These are phyloP conservation scores for Panellus pusillus DNA, from an alignment of 768 basidiomycete species.

Conservation along the genomic window DNA sequence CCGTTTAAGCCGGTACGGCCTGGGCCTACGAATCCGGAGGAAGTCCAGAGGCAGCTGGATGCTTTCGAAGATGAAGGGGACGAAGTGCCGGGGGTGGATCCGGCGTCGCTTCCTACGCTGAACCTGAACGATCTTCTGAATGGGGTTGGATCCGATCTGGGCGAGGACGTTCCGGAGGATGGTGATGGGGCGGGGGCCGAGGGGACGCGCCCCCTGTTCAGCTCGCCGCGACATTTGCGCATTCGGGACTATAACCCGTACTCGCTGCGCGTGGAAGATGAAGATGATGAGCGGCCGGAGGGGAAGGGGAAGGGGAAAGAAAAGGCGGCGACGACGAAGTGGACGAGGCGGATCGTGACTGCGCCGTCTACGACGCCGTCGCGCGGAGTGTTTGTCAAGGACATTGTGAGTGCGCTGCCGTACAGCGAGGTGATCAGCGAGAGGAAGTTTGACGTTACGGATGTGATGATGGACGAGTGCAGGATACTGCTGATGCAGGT, in stretches of 20 bases:
- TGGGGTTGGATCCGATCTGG: conserved; percentile 15
- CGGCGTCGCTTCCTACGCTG: conserved; percentile 12
- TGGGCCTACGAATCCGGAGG: conserved; percentile 2
- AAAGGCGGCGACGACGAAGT: conserved; percentile 24
- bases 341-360: conserved; percentile 38
- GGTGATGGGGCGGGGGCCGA: conserved; percentile 5
- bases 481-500: conserved; percentile 51
- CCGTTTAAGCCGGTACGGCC: conserved; percentile 16
- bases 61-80: not conserved
- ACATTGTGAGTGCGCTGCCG: conserved; percentile 49
- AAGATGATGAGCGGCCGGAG: conserved; percentile 5
- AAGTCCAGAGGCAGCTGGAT: conserved; percentile 1
- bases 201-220: not conserved
- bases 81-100: conserved; percentile 1
- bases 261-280: conserved; percentile 20
- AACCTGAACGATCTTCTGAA: conserved; percentile 16
- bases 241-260: conserved; percentile 42
- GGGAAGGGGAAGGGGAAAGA: conserved; percentile 29
- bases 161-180: not conserved
- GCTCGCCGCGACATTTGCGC: conserved; percentile 27
- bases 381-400: conserved; percentile 46
- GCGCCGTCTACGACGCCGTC: conserved; percentile 41
- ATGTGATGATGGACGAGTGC: conserved; percentile 60
- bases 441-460: conserved; percentile 49
- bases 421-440: conserved; percentile 52